Percentiles rank a stretch among this genome's conserved stretches.
Evolutionary conservation across 768 basidiomycete species (phyloP).

Genomic region (Atractiella rhizophila): DNA sequence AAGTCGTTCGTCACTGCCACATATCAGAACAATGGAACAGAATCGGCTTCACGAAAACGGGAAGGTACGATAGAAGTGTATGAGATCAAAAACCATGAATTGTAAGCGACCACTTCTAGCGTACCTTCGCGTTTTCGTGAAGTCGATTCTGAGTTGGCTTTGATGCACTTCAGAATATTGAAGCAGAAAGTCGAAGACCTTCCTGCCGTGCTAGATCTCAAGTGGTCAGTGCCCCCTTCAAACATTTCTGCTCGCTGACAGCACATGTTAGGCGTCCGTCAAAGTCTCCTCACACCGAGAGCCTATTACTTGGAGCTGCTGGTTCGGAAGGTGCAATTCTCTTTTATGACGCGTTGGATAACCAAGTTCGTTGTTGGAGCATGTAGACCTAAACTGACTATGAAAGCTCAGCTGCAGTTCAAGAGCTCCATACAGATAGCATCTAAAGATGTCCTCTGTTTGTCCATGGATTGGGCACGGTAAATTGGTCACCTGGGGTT

Average conservation of each 20-base stretch:
- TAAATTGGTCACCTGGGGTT: not conserved
- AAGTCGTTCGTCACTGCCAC: too few species aligned
- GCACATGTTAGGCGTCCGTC: not conserved
- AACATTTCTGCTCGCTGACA: not conserved
- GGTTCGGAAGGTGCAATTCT: conserved; percentile 61
- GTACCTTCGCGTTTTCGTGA: too few species aligned
- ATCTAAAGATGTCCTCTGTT: conserved; percentile 39
- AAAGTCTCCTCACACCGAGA: conserved; percentile 4
- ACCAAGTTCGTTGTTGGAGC: conserved; percentile 26
- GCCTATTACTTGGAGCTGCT: conserved; percentile 37
- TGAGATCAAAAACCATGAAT: too few species aligned
- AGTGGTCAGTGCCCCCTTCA: conserved; percentile 39
- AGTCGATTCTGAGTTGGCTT: too few species aligned
- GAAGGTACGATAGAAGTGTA: too few species aligned
- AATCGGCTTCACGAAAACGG: too few species aligned
- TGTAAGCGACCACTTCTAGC: too few species aligned
- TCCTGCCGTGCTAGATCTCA: conserved; percentile 74
- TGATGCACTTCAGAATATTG: conserved; percentile 2
- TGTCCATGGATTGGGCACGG: conserved; percentile 82
- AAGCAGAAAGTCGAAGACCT: conserved; percentile 18
- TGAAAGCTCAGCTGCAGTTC: not conserved
- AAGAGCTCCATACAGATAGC: conserved; percentile 19
- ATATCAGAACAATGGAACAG: too few species aligned
- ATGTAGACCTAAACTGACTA: not conserved
- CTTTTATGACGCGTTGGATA: conserved; percentile 32